A percentile compares a stretch with the other conserved stretches of the same genome.
Conservation (phyloP, 2,329 filamentous ascomycete species). For the Endoconidiophora polonica region DNA sequence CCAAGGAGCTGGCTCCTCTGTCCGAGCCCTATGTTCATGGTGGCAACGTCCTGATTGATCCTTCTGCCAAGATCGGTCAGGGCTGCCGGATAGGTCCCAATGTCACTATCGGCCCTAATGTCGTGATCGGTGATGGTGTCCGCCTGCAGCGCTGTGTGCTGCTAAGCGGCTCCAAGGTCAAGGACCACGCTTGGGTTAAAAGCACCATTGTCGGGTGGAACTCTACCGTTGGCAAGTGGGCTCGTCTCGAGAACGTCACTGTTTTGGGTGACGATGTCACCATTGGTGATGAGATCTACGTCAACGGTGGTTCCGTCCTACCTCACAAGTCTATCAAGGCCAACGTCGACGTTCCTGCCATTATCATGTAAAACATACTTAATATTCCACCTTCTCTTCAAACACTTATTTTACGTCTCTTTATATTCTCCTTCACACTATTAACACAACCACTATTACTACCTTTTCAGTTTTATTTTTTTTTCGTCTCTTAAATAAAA, state of each 20-base stretch:
- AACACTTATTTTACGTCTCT: background rate
- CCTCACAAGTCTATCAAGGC: slow-evolving; percentile 98
- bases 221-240: slow-evolving; percentile 89
- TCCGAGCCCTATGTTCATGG: slow-evolving; percentile 71
- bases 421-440: slow-evolving; percentile 10
- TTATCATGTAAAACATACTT: slow-evolving; percentile 40
- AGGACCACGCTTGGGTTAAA: slow-evolving; percentile 98
- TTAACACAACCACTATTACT: slow-evolving; percentile 6
- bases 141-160: slow-evolving; percentile 86
- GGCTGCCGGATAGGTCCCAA: slow-evolving; percentile 98
- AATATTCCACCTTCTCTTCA: slow-evolving; percentile 2
- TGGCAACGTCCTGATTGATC: slow-evolving; percentile 90
- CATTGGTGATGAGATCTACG: slow-evolving; percentile 95
- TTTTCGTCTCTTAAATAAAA: slow-evolving; percentile 2
- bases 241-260: slow-evolving; percentile 92
- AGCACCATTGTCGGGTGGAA: slow-evolving; percentile 98
- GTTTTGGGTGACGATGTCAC: slow-evolving; percentile 95
- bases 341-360: slow-evolving; percentile 70
- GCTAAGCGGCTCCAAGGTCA: slow-evolving; percentile 78
- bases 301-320: slow-evolving; percentile 88
- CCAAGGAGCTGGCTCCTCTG: slow-evolving; percentile 61
- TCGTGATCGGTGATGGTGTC: slow-evolving; percentile 85
- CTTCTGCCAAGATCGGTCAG: slow-evolving; percentile 88
- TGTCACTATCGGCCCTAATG: slow-evolving; percentile 85
- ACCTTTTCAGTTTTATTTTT: slow-evolving; percentile 3